These are phyloP conservation scores for Naganishia friedmannii DNA, from an alignment of 768 basidiomycete species.

Conservation along the genomic window DNA sequence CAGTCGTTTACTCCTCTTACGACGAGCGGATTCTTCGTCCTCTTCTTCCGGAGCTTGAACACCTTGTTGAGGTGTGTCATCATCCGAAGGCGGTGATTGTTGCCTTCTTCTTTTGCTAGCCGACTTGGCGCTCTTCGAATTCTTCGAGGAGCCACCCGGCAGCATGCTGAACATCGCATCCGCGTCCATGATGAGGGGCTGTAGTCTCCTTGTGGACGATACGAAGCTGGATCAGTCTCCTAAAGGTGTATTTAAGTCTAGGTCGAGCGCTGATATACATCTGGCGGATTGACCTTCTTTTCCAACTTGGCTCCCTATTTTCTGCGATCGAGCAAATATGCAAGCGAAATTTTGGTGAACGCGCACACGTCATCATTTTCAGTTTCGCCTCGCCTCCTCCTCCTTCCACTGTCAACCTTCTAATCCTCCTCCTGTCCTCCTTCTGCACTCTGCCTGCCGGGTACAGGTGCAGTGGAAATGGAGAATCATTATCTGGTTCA, in stretches of 20 bases:
- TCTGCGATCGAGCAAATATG: not conserved
- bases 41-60: conserved; percentile 45
- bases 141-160: conserved; percentile 74
- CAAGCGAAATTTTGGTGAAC: conserved; percentile 2
- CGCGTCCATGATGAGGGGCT: conserved; percentile 14
- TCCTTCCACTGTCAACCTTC: too few species aligned
- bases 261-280: too few species aligned
- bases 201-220: not conserved
- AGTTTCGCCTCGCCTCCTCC: too few species aligned
- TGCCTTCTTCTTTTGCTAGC: conserved; percentile 5
- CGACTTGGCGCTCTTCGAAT: conserved; percentile 19
- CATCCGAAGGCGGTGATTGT: conserved; percentile 1
- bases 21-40: conserved; percentile 35
- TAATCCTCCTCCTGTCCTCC: too few species aligned
- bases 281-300: too few species aligned
- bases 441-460: too few species aligned
- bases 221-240: too few species aligned
- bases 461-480: too few species aligned
- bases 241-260: too few species aligned
- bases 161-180: conserved; percentile 53
- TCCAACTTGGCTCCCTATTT: too few species aligned
- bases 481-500: too few species aligned
- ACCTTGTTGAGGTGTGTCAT: conserved; percentile 45
- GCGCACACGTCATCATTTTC: conserved; percentile 10
- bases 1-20: conserved; percentile 25